Evolutionary conservation across 768 basidiomycete genomes (phyloP).

Genomic region (Pleurotus giganteus): DNA sequence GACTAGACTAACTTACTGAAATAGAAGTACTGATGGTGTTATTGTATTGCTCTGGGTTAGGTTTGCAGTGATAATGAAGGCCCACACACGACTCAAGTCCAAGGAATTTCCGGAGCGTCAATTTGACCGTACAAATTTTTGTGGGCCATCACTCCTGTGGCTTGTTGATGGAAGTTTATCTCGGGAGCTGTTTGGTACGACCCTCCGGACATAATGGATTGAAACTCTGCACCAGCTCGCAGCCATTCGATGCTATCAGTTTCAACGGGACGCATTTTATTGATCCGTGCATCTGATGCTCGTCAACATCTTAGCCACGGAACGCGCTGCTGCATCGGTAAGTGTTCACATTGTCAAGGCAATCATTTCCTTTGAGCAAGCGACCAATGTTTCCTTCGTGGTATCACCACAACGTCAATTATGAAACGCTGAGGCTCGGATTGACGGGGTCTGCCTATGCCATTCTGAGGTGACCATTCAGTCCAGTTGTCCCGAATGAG

Average conservation of each 20-base stretch:
- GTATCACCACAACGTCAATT: slow-evolving; percentile 5
- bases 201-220: not conserved
- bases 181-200: not conserved
- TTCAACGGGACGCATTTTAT: slow-evolving; percentile 2
- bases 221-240: not conserved
- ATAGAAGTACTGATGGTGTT: not conserved
- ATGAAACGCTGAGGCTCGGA: not conserved
- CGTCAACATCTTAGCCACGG: not conserved
- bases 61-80: not conserved
- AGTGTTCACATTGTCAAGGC: slow-evolving; percentile 1
- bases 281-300: slow-evolving; percentile 6
- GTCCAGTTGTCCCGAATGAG: not conserved
- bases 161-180: slow-evolving; percentile 8
- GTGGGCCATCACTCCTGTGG: not conserved
- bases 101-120: too few species aligned
- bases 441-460: not conserved
- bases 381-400: slow-evolving; percentile 6
- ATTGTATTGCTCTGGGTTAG: not conserved
- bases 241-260: not conserved
- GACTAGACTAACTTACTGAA: too few species aligned
- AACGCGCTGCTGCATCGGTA: not conserved
- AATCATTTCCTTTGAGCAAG: slow-evolving; percentile 3
- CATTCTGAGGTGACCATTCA: not conserved
- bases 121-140: not conserved
- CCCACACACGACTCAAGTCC: too few species aligned